Evolutionary conservation across 1,139 yeast species (phyloP).

Genomic region (Entelexis sorbosivorans): DNA sequence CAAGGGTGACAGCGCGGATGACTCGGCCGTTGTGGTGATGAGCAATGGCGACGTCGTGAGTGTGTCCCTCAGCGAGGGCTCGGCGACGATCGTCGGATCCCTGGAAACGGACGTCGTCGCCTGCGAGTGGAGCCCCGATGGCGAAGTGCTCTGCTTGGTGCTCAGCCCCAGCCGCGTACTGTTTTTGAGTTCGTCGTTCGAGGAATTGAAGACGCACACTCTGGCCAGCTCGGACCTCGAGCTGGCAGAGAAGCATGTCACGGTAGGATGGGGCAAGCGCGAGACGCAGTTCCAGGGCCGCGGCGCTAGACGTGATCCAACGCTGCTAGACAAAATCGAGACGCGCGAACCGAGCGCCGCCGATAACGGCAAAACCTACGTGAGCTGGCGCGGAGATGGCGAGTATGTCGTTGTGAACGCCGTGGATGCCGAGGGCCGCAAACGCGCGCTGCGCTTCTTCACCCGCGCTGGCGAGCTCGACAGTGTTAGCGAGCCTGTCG

Average conservation of each 20-base stretch:
- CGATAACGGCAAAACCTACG: conserved; percentile 39
- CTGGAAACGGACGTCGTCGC: conserved; percentile 66
- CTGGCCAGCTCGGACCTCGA: conserved; percentile 48
- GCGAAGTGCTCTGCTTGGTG: conserved; percentile 64
- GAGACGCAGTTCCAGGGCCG: conserved; percentile 95
- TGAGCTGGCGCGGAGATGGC: conserved; percentile 86
- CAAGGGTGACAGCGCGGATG: conserved; percentile 21
- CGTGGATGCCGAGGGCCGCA: conserved; percentile 38
- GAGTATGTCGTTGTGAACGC: conserved; percentile 65
- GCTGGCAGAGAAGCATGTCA: conserved; percentile 64
- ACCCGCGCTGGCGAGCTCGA: conserved; percentile 62
- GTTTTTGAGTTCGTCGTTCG: conserved; percentile 57
- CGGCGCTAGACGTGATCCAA: conserved; percentile 76
- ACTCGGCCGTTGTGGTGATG: conserved; percentile 26
- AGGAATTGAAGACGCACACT: conserved; percentile 44
- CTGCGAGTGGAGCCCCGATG: conserved; percentile 86
- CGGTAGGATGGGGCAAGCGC: conserved; percentile 97
- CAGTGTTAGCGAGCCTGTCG: conserved; percentile 84
- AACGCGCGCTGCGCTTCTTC: conserved; percentile 80
- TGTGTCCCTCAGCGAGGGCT: conserved; percentile 12
- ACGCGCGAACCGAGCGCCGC: conserved; percentile 43
- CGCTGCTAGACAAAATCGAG: conserved; percentile 31
- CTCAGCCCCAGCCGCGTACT: conserved; percentile 42
- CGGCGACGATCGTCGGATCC: conserved; percentile 51
- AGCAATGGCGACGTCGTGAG: conserved; percentile 30